Percentiles rank a stretch among this genome's conserved stretches.
Conservation (phyloP, 2,329 filamentous ascomycete genomes). For the Magnaporthales sp. region DNA sequence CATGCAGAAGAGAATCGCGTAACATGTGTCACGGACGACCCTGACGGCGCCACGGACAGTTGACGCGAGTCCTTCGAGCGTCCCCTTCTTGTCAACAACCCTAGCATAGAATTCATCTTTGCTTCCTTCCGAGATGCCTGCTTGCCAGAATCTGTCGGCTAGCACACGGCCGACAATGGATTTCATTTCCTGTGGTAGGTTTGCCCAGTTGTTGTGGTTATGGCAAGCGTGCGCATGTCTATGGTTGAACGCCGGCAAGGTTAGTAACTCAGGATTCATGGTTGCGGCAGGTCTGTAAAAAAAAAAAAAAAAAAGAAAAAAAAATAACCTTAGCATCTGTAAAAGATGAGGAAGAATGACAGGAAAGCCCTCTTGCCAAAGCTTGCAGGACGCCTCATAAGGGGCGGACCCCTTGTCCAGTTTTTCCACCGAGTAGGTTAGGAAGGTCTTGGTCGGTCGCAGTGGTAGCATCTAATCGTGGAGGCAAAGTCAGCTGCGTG, state of each 20-base stretch:
- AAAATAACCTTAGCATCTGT: conserved; percentile 61
- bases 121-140: conserved; percentile 89
- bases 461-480: conserved; percentile 57
- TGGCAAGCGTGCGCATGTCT: conserved; percentile 88
- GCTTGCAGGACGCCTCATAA: conserved; percentile 63
- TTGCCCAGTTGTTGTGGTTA: conserved; percentile 75
- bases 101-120: conserved; percentile 94
- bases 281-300: no score
- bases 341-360: conserved; percentile 78
- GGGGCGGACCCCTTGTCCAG: conserved; percentile 64
- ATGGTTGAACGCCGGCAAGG: conserved; percentile 29
- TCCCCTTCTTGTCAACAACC: conserved; percentile 80
- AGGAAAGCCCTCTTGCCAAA: conserved; percentile 84
- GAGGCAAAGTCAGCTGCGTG: not conserved
- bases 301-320: no score
- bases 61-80: conserved; percentile 87
- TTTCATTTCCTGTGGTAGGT: conserved; percentile 67
- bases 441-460: conserved; percentile 78
- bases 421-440: conserved; percentile 89
- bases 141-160: conserved; percentile 96
- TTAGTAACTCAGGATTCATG: conserved; percentile 32
- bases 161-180: conserved; percentile 72
- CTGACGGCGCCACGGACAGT: conserved; percentile 83
- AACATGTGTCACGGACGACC: conserved; percentile 85
- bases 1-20: conserved; percentile 91